These are phyloP conservation scores for Triticum aestivum DNA, from an alignment of 176 grass and related monocot species.

Conservation along the genomic window DNA sequence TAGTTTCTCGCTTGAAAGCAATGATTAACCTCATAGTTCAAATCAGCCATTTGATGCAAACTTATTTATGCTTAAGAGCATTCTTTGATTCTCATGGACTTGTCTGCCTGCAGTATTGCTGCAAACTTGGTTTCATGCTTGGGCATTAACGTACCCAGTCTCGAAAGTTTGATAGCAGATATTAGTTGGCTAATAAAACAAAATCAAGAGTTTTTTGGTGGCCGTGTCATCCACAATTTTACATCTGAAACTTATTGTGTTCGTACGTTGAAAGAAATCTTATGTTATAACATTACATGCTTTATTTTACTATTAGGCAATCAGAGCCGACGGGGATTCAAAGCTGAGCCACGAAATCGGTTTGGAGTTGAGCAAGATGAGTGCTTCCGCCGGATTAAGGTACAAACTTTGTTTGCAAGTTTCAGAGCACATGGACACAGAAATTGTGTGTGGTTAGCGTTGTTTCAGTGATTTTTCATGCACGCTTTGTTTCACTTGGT, in stretches of 20 bases:
- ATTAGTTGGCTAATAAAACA: conserved; percentile 1
- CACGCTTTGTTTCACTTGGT: neutral
- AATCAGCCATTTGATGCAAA: neutral
- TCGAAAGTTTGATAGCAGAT: neutral
- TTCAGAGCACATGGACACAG: neutral
- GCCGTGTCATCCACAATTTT: neutral
- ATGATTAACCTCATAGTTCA: neutral
- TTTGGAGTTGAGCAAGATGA: conserved; percentile 64
- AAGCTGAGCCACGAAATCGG: conserved; percentile 72
- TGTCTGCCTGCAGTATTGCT: neutral
- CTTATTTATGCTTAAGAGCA: neutral
- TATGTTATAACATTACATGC: neutral
- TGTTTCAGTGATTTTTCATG: conserved; percentile 4
- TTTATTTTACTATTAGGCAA: conserved; percentile 48
- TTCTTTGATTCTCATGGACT: neutral
- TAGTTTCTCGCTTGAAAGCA: conserved; percentile 3
- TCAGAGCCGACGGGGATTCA: conserved; percentile 70
- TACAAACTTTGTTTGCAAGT: conserved; percentile 5
- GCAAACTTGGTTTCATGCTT: conserved; percentile 8
- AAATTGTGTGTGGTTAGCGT: neutral
- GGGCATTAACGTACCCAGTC: neutral
- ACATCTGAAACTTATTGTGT: neutral
- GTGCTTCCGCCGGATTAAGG: conserved; percentile 69
- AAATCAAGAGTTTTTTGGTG: neutral
- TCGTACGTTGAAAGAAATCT: neutral